Conservation (phyloP, 2,329 filamentous ascomycete species). For the Colletotrichum spinosum region DNA sequence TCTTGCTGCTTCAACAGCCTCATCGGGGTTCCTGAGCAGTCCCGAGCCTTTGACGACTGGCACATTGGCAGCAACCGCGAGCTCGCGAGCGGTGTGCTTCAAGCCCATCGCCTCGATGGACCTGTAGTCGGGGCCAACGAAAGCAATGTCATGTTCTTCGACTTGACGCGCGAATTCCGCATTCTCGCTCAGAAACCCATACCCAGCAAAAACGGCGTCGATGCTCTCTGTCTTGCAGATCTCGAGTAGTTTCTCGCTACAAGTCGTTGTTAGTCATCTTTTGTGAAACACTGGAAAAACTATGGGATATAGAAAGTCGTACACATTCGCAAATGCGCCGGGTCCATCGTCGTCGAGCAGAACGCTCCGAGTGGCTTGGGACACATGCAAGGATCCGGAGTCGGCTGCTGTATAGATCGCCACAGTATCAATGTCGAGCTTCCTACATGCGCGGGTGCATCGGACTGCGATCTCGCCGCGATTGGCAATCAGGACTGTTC, state of each 20-base stretch:
- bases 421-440: conserved; percentile 62
- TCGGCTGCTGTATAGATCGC: conserved; percentile 58
- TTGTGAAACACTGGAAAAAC: too few relatives aligned
- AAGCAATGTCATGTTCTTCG: conserved; percentile 63
- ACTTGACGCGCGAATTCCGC: conserved; percentile 68
- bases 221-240: conserved; percentile 53
- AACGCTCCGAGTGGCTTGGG: background rate
- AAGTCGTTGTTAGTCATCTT: background rate
- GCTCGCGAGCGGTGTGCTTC: conserved; percentile 63
- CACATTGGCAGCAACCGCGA: conserved; percentile 49
- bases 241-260: conserved; percentile 34
- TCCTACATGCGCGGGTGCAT: conserved; percentile 58
- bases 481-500: conserved; percentile 65
- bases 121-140: conserved; percentile 66
- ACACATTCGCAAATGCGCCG: background rate
- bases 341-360: background rate
- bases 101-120: conserved; percentile 67
- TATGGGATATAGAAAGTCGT: background rate
- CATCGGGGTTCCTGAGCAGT: conserved; percentile 45
- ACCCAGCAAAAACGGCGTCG: conserved; percentile 72
- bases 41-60: conserved; percentile 52
- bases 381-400: background rate
- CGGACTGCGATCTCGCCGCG: conserved; percentile 69
- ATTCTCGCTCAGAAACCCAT: conserved; percentile 74
- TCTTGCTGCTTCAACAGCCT: conserved; percentile 63